Evolutionary conservation across 2,329 filamentous ascomycete genomes (phyloP).

Genomic region (Aspergillus fructus): DNA sequence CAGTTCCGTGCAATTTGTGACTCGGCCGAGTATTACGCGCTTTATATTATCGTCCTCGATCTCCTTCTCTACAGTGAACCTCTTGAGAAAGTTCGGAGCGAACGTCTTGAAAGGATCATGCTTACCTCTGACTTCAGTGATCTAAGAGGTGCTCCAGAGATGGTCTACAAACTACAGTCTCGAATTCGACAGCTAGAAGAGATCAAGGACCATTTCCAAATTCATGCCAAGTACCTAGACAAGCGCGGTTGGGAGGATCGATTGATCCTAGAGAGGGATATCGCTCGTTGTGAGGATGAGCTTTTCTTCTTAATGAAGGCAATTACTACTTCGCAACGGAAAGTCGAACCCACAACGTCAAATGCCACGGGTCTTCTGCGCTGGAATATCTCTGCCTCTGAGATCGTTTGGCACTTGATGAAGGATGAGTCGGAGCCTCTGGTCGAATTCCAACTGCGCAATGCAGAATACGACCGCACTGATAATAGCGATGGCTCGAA

Average conservation of each 20-base stretch:
- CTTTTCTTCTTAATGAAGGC: conserved; percentile 99
- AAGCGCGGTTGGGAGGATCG: conserved; percentile 89
- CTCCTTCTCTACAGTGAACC: conserved; percentile 95
- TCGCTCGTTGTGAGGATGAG: conserved; percentile 89
- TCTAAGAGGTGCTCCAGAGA: conserved; percentile 85
- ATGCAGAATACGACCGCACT: conserved; percentile 89
- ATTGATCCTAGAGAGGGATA: conserved; percentile 81
- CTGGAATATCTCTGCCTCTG: conserved; percentile 90
- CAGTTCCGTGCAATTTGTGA: conserved; percentile 94
- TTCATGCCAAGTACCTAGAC: conserved; percentile 84
- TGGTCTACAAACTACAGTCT: conserved; percentile 87
- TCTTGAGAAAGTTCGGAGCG: conserved; percentile 92
- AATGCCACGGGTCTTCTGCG: conserved; percentile 77
- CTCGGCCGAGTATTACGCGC: conserved; percentile 93
- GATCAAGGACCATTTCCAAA: conserved; percentile 94
- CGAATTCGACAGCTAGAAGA: conserved; percentile 91
- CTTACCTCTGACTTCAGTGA: conserved; percentile 98
- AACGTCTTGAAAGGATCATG: conserved; percentile 97
- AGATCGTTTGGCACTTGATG: conserved; percentile 97
- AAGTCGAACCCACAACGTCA: conserved; percentile 64
- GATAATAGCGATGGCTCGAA: conserved; percentile 98
- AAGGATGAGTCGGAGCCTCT: conserved; percentile 82
- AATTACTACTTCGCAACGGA: conserved; percentile 92
- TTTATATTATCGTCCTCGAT: conserved; percentile 97
- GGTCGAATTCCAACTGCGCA: conserved; percentile 87